These are phyloP conservation scores for Mucor velutinosus DNA, from an alignment of 371 early-diverging fungal species.

Conservation along the genomic window DNA sequence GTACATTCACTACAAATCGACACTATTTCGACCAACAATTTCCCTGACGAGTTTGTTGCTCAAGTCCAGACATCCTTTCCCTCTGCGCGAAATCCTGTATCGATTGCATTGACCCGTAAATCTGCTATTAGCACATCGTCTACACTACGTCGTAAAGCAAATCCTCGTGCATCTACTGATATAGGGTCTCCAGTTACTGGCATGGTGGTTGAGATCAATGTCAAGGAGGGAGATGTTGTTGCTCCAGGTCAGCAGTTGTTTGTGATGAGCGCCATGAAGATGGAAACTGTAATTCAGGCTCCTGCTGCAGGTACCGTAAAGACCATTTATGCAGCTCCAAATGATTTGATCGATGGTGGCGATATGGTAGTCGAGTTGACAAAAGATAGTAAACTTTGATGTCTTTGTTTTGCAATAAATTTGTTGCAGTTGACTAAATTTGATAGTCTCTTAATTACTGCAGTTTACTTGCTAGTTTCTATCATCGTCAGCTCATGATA, in stretches of 20 bases:
- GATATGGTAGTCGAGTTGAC: constrained; percentile 37
- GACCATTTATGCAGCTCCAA: constrained; percentile 23
- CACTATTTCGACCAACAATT: constrained; percentile 37
- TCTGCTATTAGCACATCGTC: constrained; percentile 16
- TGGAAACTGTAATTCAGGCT: constrained; percentile 44
- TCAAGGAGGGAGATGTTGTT: constrained; percentile 32
- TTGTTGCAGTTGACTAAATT: neutral
- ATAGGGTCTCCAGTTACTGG: constrained; percentile 44
- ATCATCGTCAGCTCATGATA: too few relatives aligned
- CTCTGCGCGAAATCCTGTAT: constrained; percentile 8
- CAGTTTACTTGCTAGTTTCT: too few relatives aligned
- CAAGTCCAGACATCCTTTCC: constrained; percentile 24
- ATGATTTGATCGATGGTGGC: constrained; percentile 41
- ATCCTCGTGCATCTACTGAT: constrained; percentile 23
- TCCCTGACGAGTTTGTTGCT: constrained; percentile 38
- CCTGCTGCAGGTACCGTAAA: constrained; percentile 28
- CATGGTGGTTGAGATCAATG: constrained; percentile 41
- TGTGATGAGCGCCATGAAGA: constrained; percentile 52
- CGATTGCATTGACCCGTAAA: constrained; percentile 30
- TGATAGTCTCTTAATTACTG: too few relatives aligned
- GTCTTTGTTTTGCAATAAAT: neutral
- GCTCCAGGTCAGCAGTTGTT: constrained; percentile 34
- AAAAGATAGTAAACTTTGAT: constrained; percentile 39
- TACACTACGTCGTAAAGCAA: constrained; percentile 35
- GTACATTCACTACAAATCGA: constrained; percentile 37